phyloP scores from a whole-genome alignment of 2,329 filamentous ascomycete genomes.

The Graphilbum ipis-grandicollis region DNA sequence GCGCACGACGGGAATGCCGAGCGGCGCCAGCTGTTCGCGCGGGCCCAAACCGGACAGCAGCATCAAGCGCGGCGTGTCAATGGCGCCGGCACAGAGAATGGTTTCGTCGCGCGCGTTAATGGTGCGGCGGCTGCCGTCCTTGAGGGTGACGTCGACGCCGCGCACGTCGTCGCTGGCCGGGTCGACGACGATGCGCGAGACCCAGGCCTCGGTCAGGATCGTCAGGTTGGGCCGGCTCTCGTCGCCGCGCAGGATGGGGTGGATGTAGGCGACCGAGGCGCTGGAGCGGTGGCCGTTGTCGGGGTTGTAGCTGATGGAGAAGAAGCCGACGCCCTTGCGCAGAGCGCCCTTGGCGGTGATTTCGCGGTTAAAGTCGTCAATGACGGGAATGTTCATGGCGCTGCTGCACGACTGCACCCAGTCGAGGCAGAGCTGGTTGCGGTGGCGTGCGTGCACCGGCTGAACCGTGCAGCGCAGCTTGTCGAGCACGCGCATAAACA shows the following conservation, averaged over 20 bases:
- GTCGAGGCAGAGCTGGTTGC: conserved; percentile 82
- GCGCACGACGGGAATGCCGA: conserved; percentile 36
- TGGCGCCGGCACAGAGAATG: conserved; percentile 61
- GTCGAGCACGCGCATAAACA: conserved; percentile 65
- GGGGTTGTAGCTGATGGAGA: conserved; percentile 81
- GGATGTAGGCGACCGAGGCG: conserved; percentile 82
- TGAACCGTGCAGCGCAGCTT: conserved; percentile 81
- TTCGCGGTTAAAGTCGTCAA: conserved; percentile 74
- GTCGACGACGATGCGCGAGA: conserved; percentile 60
- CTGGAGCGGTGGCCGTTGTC: conserved; percentile 72
- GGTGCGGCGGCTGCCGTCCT: conserved; percentile 30
- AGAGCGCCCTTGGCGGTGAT: conserved; percentile 59
- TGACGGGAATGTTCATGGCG: conserved; percentile 63
- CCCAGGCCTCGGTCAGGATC: conserved; percentile 75
- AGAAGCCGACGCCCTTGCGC: conserved; percentile 69
- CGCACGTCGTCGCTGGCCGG: conserved; percentile 42
- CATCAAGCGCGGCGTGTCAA: conserved; percentile 60
- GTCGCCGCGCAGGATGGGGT: conserved; percentile 70
- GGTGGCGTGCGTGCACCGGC: conserved; percentile 68
- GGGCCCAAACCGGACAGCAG: conserved; percentile 40
- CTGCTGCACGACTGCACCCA: conserved; percentile 70
- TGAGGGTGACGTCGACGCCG: conserved; percentile 50
- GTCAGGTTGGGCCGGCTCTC: conserved; percentile 74
- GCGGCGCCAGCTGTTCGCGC: conserved; percentile 30
- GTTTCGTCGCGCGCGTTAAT: conserved; percentile 57